A percentile compares a stretch with the other conserved stretches of the same genome.
Conservation (phyloP, 192 early-diverging fungal species). For the Chytriomyces hyalinus region DNA sequence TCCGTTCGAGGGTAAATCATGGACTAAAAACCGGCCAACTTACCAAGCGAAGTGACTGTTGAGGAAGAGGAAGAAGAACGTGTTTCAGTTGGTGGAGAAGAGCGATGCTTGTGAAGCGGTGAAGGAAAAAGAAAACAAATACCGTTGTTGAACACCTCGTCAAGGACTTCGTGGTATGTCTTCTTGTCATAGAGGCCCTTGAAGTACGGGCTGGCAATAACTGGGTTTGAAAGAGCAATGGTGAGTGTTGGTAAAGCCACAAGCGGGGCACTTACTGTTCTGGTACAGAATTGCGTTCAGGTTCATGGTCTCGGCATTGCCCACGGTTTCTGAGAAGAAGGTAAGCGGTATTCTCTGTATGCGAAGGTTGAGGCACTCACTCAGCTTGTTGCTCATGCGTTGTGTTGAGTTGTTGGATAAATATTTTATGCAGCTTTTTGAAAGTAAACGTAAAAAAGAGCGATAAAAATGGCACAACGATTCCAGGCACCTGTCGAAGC, state of each 20-base stretch:
- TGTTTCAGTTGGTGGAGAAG: background rate
- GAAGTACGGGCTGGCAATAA: constrained; percentile 77
- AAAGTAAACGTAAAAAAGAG: background rate
- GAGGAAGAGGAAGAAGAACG: constrained; percentile 11
- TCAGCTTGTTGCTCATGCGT: too few relatives aligned
- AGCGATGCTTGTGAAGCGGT: background rate
- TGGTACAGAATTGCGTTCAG: constrained; percentile 63
- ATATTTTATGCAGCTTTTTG: background rate
- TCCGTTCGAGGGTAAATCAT: background rate
- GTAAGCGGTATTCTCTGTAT: too few relatives aligned
- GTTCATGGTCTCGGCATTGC: constrained; percentile 83
- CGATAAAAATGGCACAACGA: constrained; percentile 20
- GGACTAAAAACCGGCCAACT: constrained; percentile 10
- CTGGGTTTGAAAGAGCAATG: constrained; percentile 60
- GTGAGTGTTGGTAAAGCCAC: background rate
- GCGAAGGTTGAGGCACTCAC: too few relatives aligned
- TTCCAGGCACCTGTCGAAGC: constrained; percentile 46
- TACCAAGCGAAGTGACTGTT: constrained; percentile 34
- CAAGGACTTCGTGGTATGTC: constrained; percentile 78
- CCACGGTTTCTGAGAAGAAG: constrained; percentile 58
- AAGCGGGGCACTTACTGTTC: constrained; percentile 27
- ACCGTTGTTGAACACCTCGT: constrained; percentile 75
- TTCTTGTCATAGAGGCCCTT: constrained; percentile 73
- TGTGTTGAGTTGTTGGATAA: too few relatives aligned
- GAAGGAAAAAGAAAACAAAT: constrained; percentile 16